Evolutionary conservation across 805 yeast genomes (phyloP).

Genomic region (Pichia membranifaciens): DNA sequence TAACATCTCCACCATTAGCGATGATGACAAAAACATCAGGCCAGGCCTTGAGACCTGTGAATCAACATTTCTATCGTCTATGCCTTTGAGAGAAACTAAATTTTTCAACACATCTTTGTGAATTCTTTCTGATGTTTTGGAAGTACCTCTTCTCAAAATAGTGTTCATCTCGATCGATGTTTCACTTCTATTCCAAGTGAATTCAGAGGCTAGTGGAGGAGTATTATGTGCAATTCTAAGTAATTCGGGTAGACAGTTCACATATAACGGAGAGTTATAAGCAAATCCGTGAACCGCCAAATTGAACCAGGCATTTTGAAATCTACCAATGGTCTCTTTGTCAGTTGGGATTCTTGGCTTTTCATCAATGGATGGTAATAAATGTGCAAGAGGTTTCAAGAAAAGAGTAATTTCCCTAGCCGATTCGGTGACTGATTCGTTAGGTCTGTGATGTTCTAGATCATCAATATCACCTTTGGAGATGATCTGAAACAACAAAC

Average conservation of each 20-base stretch:
- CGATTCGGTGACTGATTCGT: constrained; percentile 59
- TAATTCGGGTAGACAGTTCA: constrained; percentile 43
- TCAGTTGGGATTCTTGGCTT: constrained; percentile 40
- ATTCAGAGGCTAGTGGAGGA: constrained; percentile 82
- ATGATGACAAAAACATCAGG: constrained; percentile 80
- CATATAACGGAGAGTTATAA: constrained; percentile 49
- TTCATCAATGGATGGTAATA: constrained; percentile 56
- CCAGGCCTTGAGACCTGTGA: constrained; percentile 60
- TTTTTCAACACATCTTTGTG: constrained; percentile 58
- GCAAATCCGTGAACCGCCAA: constrained; percentile 86
- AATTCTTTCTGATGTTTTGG: constrained; percentile 69
- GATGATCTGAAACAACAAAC: constrained; percentile 60
- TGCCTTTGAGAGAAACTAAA: constrained; percentile 46
- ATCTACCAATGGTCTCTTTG: constrained; percentile 48
- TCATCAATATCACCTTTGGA: constrained; percentile 75
- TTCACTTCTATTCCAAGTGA: constrained; percentile 77
- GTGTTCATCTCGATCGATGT: constrained; percentile 90
- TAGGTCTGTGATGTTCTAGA: constrained; percentile 71
- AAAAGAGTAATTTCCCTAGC: constrained; percentile 62
- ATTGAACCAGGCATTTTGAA: constrained; percentile 92
- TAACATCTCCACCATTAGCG: constrained; percentile 70
- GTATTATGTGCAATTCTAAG: constrained; percentile 75
- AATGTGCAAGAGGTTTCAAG: constrained; percentile 67
- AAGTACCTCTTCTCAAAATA: constrained; percentile 82
- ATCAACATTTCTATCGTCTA: constrained; percentile 33